Evolutionary conservation across 2,329 filamentous ascomycete species (phyloP).

Genomic region (Bipolaris victoriae): DNA sequence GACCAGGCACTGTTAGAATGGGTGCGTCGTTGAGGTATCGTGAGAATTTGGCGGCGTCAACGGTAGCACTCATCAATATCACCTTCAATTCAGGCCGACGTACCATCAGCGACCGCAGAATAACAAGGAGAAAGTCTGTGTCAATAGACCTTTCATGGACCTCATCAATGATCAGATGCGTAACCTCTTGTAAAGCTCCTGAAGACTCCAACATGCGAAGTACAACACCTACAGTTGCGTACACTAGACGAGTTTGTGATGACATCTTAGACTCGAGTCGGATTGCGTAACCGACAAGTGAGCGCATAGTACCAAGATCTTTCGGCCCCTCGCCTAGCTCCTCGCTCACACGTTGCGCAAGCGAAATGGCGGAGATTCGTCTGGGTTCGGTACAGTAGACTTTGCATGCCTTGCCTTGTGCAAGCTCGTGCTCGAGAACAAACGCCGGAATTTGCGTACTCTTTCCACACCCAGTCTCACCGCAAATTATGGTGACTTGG

Average conservation of each 20-base stretch:
- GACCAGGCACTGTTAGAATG: slow-evolving; percentile 86
- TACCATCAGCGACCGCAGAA: slow-evolving; percentile 80
- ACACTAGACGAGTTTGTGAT: slow-evolving; percentile 82
- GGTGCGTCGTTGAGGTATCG: slow-evolving; percentile 85
- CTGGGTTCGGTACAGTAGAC: slow-evolving; percentile 95
- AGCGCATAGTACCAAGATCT: slow-evolving; percentile 81
- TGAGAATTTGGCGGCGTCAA: slow-evolving; percentile 91
- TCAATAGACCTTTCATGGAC: slow-evolving; percentile 92
- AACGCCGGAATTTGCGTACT: slow-evolving; percentile 97
- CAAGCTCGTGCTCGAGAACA: slow-evolving; percentile 85
- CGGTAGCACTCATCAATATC: slow-evolving; percentile 95
- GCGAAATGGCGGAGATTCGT: slow-evolving; percentile 92
- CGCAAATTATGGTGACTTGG: slow-evolving; percentile 91
- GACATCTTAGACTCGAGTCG: slow-evolving; percentile 87
- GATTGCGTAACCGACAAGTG: slow-evolving; percentile 93
- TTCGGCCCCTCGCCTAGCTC: slow-evolving; percentile 85
- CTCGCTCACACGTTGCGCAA: slow-evolving; percentile 91
- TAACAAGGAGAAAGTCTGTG: slow-evolving; percentile 92
- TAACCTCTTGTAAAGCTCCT: slow-evolving; percentile 84
- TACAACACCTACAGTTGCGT: slow-evolving; percentile 89
- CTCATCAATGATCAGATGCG: slow-evolving; percentile 94
- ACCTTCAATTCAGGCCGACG: slow-evolving; percentile 85
- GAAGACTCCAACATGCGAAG: slow-evolving; percentile 95
- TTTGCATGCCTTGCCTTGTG: slow-evolving; percentile 80
- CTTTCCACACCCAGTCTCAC: slow-evolving; percentile 96